Evolutionary conservation across 495 filamentous ascomycete species (phyloP).

Genomic region (Penicilliopsis zonata): DNA sequence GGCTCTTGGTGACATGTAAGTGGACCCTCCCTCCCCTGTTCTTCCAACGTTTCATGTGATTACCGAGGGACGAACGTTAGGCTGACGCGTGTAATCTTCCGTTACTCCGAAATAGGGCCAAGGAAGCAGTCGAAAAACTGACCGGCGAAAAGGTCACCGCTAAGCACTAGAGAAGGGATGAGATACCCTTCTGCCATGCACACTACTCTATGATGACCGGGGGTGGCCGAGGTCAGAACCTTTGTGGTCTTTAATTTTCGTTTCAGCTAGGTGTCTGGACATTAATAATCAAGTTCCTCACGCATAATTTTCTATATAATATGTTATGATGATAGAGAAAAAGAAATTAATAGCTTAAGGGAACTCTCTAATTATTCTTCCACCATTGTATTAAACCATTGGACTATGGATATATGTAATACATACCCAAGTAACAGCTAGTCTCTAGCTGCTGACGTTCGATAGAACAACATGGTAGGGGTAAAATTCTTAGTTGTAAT

Average conservation of each 20-base stretch:
- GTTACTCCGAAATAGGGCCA: slow-evolving; percentile 56
- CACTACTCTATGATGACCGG: slow-evolving; percentile 2
- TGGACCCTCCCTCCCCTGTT: slow-evolving; percentile 10
- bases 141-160: slow-evolving; percentile 90
- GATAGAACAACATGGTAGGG: no score
- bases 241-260: neutral
- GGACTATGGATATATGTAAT: no score
- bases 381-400: no score
- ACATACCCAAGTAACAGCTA: no score
- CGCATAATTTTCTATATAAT: no score
- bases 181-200: slow-evolving; percentile 34
- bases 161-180: slow-evolving; percentile 74
- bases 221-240: neutral
- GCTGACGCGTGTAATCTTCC: slow-evolving; percentile 27
- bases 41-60: slow-evolving; percentile 10
- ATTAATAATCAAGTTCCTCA: no score
- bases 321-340: no score
- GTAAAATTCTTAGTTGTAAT: no score
- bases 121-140: slow-evolving; percentile 92
- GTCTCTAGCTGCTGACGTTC: no score
- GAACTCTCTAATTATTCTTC: no score
- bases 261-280: no score
- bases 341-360: no score
- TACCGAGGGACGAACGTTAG: slow-evolving; percentile 13
- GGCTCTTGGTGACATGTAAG: slow-evolving; percentile 96